These are phyloP conservation scores for Scytalidium lignicola DNA, from an alignment of 2,329 filamentous ascomycete genomes.

Conservation along the genomic window DNA sequence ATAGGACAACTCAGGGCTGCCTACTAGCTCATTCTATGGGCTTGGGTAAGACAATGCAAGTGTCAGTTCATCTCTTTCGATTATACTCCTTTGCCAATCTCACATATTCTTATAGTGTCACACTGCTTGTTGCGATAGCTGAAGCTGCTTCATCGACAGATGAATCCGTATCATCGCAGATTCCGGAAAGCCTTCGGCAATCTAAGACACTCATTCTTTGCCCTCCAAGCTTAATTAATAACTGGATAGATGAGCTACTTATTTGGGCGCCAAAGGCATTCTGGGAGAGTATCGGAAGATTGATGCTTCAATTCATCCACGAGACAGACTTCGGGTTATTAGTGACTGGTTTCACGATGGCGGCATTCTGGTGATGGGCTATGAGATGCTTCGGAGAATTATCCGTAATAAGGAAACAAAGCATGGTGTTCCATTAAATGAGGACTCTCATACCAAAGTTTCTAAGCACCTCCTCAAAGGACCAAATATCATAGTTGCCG, in stretches of 20 bases:
- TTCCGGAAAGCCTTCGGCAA: conserved; percentile 59
- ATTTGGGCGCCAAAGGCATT: conserved; percentile 57
- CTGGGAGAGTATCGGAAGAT: conserved; percentile 55
- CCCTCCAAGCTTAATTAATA: conserved; percentile 68
- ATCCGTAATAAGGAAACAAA: conserved; percentile 30
- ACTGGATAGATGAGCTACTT: conserved; percentile 75
- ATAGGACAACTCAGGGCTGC: conserved; percentile 62
- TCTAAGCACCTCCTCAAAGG: conserved; percentile 48
- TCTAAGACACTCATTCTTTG: conserved; percentile 69
- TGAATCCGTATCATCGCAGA: conserved; percentile 52
- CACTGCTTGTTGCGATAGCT: conserved; percentile 70
- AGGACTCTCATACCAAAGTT: conserved; percentile 33
- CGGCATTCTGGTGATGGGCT: conserved; percentile 74
- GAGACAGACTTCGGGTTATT: conserved; percentile 42
- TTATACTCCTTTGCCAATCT: conserved; percentile 2
- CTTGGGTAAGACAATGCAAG: conserved; percentile 87
- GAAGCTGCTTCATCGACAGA: conserved; percentile 59
- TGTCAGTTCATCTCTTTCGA: conserved; percentile 36
- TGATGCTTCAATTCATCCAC: conserved; percentile 32
- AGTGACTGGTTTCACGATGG: conserved; percentile 57
- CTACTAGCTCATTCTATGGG: conserved; percentile 89
- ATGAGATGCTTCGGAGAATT: conserved; percentile 56
- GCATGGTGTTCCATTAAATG: conserved; percentile 23
- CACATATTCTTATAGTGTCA: conserved; percentile 47
- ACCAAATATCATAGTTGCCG: conserved; percentile 72